phyloP scores from a whole-genome alignment of 805 yeast species.

The Yamadazyma olivae region DNA sequence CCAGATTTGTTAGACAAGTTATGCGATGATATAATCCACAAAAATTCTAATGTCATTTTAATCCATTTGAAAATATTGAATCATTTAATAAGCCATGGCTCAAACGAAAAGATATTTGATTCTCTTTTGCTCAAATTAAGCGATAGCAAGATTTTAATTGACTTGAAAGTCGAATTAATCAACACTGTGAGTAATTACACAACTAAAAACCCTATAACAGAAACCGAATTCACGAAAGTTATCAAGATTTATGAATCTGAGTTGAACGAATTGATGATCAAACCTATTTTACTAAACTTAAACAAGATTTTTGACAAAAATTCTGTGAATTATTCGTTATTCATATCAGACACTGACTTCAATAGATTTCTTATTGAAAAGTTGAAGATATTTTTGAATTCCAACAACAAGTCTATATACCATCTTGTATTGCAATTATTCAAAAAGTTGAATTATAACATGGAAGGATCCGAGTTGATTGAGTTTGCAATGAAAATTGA shows the following conservation, averaged over 20 bases:
- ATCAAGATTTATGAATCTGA: conserved; percentile 5
- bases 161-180: conserved; percentile 12
- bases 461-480: conserved; percentile 8
- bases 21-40: conserved; percentile 7
- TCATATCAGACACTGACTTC: conserved; percentile 5
- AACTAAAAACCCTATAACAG: conserved; percentile 3
- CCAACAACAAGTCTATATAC: conserved; percentile 7
- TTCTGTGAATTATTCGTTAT: conserved; percentile 8
- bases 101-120: conserved; percentile 5
- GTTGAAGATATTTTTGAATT: conserved; percentile 7
- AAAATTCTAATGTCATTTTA: conserved; percentile 9
- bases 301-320: conserved; percentile 5
- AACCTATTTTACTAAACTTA: conserved; percentile 9
- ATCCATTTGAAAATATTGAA: conserved; percentile 9
- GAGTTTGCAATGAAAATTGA: conserved; percentile 7
- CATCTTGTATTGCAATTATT: conserved; percentile 10
- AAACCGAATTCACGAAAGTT: conserved; percentile 1
- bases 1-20: conserved; percentile 5
- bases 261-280: conserved; percentile 10
- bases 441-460: conserved; percentile 7
- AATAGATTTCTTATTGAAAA: conserved; percentile 4
- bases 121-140: conserved; percentile 7
- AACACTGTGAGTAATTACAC: conserved; percentile 9
- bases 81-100: conserved; percentile 3
- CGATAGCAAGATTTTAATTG: conserved; percentile 11